These are phyloP conservation scores for Collybia mongolica DNA, from an alignment of 768 basidiomycete genomes.

Conservation along the genomic window DNA sequence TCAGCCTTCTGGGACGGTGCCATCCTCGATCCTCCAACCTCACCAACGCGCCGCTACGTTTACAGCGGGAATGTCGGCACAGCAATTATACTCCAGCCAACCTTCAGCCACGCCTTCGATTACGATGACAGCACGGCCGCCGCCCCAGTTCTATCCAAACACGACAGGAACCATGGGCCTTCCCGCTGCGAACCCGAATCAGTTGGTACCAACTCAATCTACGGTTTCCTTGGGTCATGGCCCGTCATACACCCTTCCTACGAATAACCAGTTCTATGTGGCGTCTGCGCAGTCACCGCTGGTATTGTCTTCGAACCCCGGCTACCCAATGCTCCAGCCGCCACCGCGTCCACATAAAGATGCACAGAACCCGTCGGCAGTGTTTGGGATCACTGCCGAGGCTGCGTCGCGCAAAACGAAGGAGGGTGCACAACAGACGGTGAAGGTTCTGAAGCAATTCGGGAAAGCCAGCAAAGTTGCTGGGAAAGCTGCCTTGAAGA, in stretches of 20 bases:
- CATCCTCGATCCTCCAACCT: too few relatives aligned
- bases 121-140: neutral
- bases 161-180: conserved; percentile 2
- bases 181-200: neutral
- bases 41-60: too few relatives aligned
- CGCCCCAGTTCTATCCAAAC: neutral
- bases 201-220: neutral
- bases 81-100: too few relatives aligned
- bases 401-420: conserved; percentile 14
- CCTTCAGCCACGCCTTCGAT: neutral
- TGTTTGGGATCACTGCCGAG: conserved; percentile 7
- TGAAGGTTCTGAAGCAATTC: conserved; percentile 8
- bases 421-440: neutral
- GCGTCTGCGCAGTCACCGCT: too few relatives aligned
- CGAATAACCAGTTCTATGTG: too few relatives aligned
- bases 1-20: too few relatives aligned
- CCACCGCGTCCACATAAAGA: too few relatives aligned
- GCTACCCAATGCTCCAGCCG: neutral
- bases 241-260: too few relatives aligned
- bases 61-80: too few relatives aligned
- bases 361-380: neutral
- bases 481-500: conserved; percentile 12
- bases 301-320: neutral
- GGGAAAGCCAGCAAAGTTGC: conserved; percentile 5
- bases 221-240: neutral